Evolutionary conservation across 352 stramenopile genomes (phyloP), one percentile per base, ranked within the genome.

Genomic region (Ophiocytium majus): DNA sequence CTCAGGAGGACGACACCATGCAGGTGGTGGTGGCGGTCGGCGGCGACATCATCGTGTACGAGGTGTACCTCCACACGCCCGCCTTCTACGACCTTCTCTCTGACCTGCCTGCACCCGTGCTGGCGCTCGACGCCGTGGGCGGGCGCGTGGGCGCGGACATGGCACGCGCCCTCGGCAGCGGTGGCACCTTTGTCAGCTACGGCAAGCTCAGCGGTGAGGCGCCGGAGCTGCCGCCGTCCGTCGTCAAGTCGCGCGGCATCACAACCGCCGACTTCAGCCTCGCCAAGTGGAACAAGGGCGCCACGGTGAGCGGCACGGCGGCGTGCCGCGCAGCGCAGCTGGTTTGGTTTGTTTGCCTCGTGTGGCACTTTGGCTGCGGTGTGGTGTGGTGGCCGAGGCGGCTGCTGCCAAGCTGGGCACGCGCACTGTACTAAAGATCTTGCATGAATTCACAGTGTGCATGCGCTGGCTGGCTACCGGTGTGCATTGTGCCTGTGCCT

Each of bases 1-100:
- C 80, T 32, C 92, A 92, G 80, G 92, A 91, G 80, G 92, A 93
- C 85, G 91, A 92, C 85, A 95, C 95, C 86, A 95, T 95, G 89
- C 89, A 94, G 85, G 90, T 96, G 14, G 89, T 95, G 31, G 90
- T 89, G 80, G 93, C 95, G 86, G 88, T 97, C 78, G 86, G 86
- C 0, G 83, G 49, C 63, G 81, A 87, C 1, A 84, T 89, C 31
- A 88, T 89, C 5, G 80, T 89, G 5, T 78, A 78, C 35, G 66
- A 78, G 35, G 66, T 17, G 5, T 78, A 78, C 66, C 66, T 78
- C 5, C 66, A 78, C 35, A 78, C 32, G 32, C 66, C 66, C 5
- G 66, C 5, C 5, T 78, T 78, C 35, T 78, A 78, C 35, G 17
- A 5, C 5, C 35, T 78, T 5, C 5, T 78, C 32, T 5, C 66